Evolutionary conservation across 2,329 filamentous ascomycete genomes (phyloP).

Genomic region (Metarhizium rileyi): DNA sequence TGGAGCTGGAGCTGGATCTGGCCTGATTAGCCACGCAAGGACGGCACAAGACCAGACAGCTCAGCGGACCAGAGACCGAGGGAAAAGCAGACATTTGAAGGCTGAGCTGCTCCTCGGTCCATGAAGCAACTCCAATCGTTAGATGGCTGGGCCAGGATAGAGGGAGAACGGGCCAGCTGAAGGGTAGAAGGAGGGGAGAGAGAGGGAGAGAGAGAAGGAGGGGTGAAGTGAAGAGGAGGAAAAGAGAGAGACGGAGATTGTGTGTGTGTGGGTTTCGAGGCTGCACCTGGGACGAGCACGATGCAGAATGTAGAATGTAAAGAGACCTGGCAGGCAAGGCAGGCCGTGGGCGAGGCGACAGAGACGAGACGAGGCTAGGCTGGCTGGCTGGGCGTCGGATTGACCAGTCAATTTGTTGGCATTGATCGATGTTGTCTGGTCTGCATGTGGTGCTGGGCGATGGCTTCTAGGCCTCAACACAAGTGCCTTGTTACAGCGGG

Average conservation of each 20-base stretch:
- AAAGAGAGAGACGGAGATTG: constrained; percentile 1
- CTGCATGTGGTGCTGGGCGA: too few relatives aligned
- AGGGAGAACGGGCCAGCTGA: constrained; percentile 5
- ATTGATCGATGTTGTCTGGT: too few relatives aligned
- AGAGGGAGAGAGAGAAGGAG: constrained; percentile 5
- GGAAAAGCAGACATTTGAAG: too few relatives aligned
- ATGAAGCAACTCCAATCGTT: too few relatives aligned
- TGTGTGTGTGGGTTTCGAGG: constrained; percentile 7
- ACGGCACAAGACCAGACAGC: not conserved
- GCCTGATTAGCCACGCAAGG: constrained; percentile 3
- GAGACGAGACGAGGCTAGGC: too few relatives aligned
- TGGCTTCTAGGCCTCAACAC: too few relatives aligned
- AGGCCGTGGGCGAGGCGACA: not conserved
- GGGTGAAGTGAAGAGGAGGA: constrained; percentile 1
- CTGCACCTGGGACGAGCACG: constrained; percentile 1
- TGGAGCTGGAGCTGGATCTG: not conserved
- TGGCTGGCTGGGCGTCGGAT: too few relatives aligned
- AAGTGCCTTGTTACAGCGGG: too few relatives aligned
- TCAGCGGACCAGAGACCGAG: not conserved
- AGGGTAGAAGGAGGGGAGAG: constrained; percentile 3
- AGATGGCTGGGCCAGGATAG: too few relatives aligned
- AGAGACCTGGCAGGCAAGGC: not conserved
- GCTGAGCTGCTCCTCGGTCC: too few relatives aligned
- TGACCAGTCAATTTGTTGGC: too few relatives aligned
- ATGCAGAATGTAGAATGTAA: not conserved